Evolutionary conservation across 2,329 filamentous ascomycete species (phyloP).

Genomic region (Nothophaeocryptopus gaeumannii): DNA sequence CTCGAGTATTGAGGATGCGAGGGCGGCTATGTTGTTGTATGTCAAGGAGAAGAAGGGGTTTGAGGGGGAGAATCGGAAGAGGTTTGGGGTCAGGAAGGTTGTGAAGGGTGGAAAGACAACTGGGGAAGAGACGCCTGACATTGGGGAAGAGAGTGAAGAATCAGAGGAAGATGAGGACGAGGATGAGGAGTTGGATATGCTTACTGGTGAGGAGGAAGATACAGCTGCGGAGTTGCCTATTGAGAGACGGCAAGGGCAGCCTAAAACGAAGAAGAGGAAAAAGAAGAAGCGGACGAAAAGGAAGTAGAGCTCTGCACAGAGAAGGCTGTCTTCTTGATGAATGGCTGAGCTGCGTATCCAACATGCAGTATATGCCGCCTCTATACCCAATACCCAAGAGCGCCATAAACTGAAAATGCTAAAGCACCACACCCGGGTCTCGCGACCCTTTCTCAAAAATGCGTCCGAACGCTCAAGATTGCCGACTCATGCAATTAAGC

Average conservation of each 20-base stretch:
- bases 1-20: conserved; percentile 70
- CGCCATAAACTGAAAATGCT: too few relatives aligned
- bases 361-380: too few relatives aligned
- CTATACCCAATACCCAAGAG: too few relatives aligned
- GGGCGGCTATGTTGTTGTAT: conserved; percentile 87
- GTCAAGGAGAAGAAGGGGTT: conserved; percentile 79
- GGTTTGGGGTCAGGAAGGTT: conserved; percentile 47
- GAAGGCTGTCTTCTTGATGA: too few relatives aligned
- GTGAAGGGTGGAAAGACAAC: conserved; percentile 15
- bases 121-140: conserved; percentile 22
- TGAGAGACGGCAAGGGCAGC: conserved; percentile 31
- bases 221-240: conserved; percentile 24
- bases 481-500: too few relatives aligned
- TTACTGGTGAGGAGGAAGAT: conserved; percentile 31
- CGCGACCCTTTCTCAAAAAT: too few relatives aligned
- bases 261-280: conserved; percentile 33
- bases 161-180: conserved; percentile 26
- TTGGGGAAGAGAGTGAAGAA: conserved; percentile 26
- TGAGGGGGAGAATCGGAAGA: conserved; percentile 73
- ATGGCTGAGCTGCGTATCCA: too few relatives aligned
- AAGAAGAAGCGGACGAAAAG: conserved; percentile 37
- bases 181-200: conserved; percentile 25
- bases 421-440: too few relatives aligned
- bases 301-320: conserved; percentile 16
- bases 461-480: too few relatives aligned